Evolutionary conservation across 306 rosid genomes (phyloP).

Genomic region (Rubus idaeus): DNA sequence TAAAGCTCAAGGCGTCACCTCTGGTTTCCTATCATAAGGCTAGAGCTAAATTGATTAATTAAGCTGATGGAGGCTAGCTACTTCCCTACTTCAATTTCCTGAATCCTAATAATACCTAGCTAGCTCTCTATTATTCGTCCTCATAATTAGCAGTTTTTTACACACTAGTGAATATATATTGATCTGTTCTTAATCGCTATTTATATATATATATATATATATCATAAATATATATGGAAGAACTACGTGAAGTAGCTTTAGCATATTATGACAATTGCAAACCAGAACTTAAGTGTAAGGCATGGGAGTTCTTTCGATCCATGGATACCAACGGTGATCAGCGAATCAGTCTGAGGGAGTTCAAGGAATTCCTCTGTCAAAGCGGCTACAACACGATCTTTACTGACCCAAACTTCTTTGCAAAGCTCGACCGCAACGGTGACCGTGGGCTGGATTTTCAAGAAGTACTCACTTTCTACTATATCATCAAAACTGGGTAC

Average conservation of each 20-base stretch:
- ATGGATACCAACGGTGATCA: background rate
- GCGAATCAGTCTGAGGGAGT: background rate
- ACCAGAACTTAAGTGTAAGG: background rate
- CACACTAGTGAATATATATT: too few species aligned
- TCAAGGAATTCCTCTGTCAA: background rate
- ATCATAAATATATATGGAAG: slow-evolving; percentile 2
- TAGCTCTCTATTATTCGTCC: too few species aligned
- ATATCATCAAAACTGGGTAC: background rate
- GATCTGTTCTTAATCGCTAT: background rate
- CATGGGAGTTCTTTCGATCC: background rate
- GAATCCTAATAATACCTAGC: too few species aligned
- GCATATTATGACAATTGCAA: slow-evolving; percentile 9
- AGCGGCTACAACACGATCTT: background rate
- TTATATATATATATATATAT: too few species aligned
- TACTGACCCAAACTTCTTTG: background rate
- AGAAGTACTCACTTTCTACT: background rate
- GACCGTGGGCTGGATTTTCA: background rate
- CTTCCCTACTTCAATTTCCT: too few species aligned
- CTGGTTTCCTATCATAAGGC: background rate
- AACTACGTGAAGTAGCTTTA: slow-evolving; percentile 3
- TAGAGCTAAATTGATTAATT: too few species aligned
- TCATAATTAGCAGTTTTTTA: background rate
- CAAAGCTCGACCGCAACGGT: background rate
- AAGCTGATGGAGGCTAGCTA: too few species aligned
- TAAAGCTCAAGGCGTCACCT: background rate